Evolutionary conservation across 164 flowering plant genomes (phyloP), one percentile per base, ranked within the genome.

Genomic region (Santalum album): DNA sequence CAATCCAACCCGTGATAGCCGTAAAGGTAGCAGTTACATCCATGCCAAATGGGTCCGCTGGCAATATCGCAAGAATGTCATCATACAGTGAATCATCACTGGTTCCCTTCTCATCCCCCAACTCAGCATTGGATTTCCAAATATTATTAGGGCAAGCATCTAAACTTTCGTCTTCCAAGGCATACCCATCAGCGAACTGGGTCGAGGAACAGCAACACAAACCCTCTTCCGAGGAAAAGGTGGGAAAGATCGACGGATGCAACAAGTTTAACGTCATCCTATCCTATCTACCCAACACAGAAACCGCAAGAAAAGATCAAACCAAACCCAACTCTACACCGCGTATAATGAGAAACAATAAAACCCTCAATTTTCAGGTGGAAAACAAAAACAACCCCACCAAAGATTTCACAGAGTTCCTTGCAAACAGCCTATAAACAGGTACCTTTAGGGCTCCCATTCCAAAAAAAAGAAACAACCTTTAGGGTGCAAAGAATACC

Each of bases 31-130:
- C 65, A 44, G 56, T 65, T 23, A 71, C 48, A 15, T 55, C 69
- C 83, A 75, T 75, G 6, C 58, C 72, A 61, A 78, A 76, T 7
- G 77, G 83, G 60, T 78, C 83, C 17, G 16, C 64, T 7, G 74
- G 78, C 55, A 78, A 61, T 18, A 49, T 14, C 49, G 64, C 70
- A 38, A 34, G 36, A 34, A 75, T 57, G 62, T 68, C 66, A 45
- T 64, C 64, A 49, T 23, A 48, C 6, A 50, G 19, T 1, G 25
- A 45, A 45, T 21, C 45, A 42, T 42, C 45, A 42, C 45, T 17
- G 45, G 21, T 42, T 4, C 45, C 45, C 45, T 42, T 42, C 21
- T 42, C 45, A 42, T 42, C n/a, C 5, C n/a, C 45, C 45, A 42
- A 42, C 4, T 42, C 21, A 20, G 21, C 17, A 42, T 17, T 5